These are phyloP conservation scores for Lasiosphaeria miniovina DNA, from an alignment of 495 filamentous ascomycete species.

Conservation along the genomic window DNA sequence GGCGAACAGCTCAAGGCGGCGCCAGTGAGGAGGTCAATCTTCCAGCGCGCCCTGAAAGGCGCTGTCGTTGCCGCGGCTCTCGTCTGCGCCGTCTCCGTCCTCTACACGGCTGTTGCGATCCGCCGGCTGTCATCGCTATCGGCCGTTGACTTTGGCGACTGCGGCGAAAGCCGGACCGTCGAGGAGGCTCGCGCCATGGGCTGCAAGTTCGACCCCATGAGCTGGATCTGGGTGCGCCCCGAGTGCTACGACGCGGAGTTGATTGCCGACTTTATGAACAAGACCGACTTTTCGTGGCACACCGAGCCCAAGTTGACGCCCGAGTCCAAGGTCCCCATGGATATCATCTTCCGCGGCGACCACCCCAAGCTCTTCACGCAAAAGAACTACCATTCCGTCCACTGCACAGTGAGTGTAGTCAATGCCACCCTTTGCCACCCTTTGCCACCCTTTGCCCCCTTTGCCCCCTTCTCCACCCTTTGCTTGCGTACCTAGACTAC, in stretches of 20 bases:
- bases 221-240: slow-evolving; percentile 4
- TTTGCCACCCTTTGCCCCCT: too few relatives aligned
- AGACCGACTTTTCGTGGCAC: slow-evolving; percentile 5
- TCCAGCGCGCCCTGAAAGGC: not conserved
- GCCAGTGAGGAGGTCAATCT: too few relatives aligned
- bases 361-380: slow-evolving; percentile 7
- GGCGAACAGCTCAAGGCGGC: not conserved
- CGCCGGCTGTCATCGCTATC: not conserved
- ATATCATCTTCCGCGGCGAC: slow-evolving; percentile 4
- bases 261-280: slow-evolving; percentile 5
- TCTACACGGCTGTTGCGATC: not conserved
- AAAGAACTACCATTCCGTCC: slow-evolving; percentile 6
- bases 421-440: not conserved
- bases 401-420: not conserved
- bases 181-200: slow-evolving; percentile 2
- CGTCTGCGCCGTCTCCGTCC: not conserved
- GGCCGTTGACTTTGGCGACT: not conserved
- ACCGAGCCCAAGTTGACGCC: slow-evolving; percentile 1
- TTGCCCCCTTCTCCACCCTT: too few relatives aligned
- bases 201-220: slow-evolving; percentile 5
- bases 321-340: not conserved
- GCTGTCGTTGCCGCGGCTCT: not conserved
- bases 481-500: not conserved
- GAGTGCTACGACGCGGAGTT: slow-evolving; percentile 2
- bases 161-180: not conserved